Evolutionary conservation across 805 yeast species (phyloP), one percentile per base, ranked within the genome.

Genomic region (Saturnispora dispora): DNA sequence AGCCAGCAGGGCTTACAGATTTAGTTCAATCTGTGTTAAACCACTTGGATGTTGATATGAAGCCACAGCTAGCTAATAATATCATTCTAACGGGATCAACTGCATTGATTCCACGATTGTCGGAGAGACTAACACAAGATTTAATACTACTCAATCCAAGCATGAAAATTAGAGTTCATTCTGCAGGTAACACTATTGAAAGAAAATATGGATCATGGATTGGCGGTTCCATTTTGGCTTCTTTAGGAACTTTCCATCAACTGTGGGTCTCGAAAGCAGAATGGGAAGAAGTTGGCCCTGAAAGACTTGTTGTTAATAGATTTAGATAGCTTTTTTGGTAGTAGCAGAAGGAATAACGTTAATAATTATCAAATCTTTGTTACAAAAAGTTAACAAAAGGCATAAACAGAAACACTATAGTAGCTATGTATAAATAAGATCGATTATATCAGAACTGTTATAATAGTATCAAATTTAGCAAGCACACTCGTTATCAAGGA

Each of bases 181-280:
- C 95, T 2, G 79, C 84, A 6, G 96, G 96, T 43, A 82, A 81
- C 60, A 66, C 83, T 4, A 74, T 75, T 51, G 96, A 90, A 67
- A 77, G 96, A 62, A 78, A 80, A 57, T 84, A 78, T 62, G 85
- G 88, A 54, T 74, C 91, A 7, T 90, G 96, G 96, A 77, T 90
- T 47, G 97, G 97, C 44, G 96, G 96, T 7, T 83, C 91, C 57
- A 89, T 90, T 37, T 71, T 90, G 51, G 81, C 95, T 5, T 83
- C 93, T 48, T 74, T 90, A 59, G 97, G 97, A 33, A 87, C 96
- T 2, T 90, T 90, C 74, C 97, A 90, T 66, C 97, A 90, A 67
- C 71, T 86, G 69, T 90, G 96, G 96, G 96, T 90, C 2, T 85
- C 90, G 41, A 83, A 81, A 61, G 79, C 78, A 57, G 97, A 90